Conservation (phyloP, 208 protist genomes). For the Spongospora subterranea region DNA sequence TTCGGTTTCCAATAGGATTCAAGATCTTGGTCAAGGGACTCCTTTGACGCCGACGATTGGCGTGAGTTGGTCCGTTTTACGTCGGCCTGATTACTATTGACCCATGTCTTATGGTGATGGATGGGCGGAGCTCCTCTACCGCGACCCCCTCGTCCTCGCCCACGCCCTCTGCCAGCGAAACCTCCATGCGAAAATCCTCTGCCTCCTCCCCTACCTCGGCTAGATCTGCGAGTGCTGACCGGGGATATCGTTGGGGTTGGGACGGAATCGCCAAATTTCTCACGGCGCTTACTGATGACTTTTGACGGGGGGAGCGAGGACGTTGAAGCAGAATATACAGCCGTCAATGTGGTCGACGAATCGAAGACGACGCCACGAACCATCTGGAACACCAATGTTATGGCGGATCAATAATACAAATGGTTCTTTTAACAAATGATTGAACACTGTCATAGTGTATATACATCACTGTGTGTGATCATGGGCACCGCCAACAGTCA, state of each 20-base stretch:
- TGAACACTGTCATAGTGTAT: no score
- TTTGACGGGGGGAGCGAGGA: not conserved
- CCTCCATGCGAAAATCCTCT: not conserved
- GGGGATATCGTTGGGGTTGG: not conserved
- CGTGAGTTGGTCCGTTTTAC: not conserved
- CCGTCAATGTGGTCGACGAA: not conserved
- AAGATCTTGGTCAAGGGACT: conserved; percentile 22
- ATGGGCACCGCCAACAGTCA: no score
- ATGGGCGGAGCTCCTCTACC: not conserved
- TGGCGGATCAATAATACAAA: no score
- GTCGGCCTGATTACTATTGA: not conserved
- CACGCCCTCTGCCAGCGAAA: not conserved
- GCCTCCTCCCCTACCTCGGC: not conserved
- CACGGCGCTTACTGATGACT: not conserved
- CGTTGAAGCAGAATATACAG: not conserved
- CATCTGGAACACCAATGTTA: no score
- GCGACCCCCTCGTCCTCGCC: conserved; percentile 26
- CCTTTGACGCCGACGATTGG: not conserved
- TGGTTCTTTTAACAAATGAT: no score
- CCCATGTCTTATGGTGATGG: not conserved
- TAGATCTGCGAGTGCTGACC: no score
- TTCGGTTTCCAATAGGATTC: not conserved
- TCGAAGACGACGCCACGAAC: conserved; percentile 3
- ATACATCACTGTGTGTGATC: no score
- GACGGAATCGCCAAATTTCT: not conserved